A percentile compares a stretch with the other conserved stretches of the same genome.
phyloP scores from a whole-genome alignment of 345 rosid species.

The Boechera retrofracta region DNA sequence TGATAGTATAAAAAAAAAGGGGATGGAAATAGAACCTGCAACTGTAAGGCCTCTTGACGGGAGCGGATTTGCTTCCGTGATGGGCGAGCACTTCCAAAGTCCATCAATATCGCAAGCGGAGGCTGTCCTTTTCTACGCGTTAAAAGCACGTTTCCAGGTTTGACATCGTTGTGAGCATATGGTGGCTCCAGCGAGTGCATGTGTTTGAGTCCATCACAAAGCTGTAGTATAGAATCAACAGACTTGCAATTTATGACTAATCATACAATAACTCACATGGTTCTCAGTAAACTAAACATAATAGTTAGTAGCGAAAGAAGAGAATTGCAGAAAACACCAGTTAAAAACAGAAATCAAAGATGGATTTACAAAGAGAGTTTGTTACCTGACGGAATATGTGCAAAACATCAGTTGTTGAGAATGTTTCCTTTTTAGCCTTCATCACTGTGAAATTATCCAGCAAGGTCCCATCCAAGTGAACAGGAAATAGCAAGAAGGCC shows the following conservation, averaged over 20 bases:
- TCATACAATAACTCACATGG: constrained; percentile 4
- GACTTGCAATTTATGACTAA: constrained; percentile 10
- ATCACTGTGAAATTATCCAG: constrained; percentile 78
- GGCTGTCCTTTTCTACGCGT: constrained; percentile 75
- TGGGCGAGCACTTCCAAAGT: constrained; percentile 93
- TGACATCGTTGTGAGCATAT: constrained; percentile 98
- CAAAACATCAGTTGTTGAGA: constrained; percentile 83
- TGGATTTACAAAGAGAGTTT: constrained; percentile 1
- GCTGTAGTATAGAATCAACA: constrained; percentile 53
- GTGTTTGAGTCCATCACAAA: constrained; percentile 96
- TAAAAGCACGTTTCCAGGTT: constrained; percentile 87
- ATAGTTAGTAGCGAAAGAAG: constrained; percentile 6
- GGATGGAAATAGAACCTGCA: constrained; percentile 67
- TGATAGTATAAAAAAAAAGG: no score
- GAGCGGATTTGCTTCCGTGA: constrained; percentile 86
- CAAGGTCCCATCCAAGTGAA: constrained; percentile 94
- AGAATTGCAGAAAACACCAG: constrained; percentile 5
- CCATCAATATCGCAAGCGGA: constrained; percentile 94
- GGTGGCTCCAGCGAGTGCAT: constrained; percentile 95
- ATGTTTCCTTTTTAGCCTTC: constrained; percentile 88
- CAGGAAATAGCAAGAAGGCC: constrained; percentile 96
- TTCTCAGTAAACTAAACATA: constrained; percentile 5
- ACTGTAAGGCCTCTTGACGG: constrained; percentile 88
- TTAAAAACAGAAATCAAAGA: constrained; percentile 8
- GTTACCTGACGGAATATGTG: constrained; percentile 89